phyloP scores from a whole-genome alignment of 768 basidiomycete genomes.

The Collybiopsis confluens region DNA sequence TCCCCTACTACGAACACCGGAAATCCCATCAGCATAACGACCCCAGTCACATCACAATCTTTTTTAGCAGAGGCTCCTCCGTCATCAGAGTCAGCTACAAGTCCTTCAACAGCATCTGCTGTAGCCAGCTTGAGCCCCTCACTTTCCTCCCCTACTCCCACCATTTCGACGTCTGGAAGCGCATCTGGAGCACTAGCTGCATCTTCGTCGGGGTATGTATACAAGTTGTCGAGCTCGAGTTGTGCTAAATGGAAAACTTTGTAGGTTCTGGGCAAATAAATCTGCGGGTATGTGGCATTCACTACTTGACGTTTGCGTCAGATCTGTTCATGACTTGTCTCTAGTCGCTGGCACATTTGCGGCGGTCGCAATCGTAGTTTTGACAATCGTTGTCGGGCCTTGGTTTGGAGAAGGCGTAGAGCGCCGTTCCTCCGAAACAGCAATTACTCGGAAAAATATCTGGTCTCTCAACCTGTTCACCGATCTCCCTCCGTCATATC shows the following conservation, averaged over 20 bases:
- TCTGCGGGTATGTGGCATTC: background rate
- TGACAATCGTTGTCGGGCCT: constrained; percentile 1
- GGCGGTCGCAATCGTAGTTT: constrained; percentile 1
- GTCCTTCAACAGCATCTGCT: background rate
- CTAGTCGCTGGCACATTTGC: constrained; percentile 9
- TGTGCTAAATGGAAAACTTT: background rate
- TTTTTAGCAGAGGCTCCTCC: background rate
- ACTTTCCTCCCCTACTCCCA: background rate
- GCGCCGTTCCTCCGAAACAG: background rate
- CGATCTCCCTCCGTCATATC: background rate
- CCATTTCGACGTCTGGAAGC: background rate
- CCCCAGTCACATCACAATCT: background rate
- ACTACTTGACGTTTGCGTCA: background rate
- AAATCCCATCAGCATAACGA: background rate
- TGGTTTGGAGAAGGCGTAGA: constrained; percentile 1
- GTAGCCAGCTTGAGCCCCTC: background rate
- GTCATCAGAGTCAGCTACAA: background rate
- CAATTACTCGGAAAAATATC: background rate
- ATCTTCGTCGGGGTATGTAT: background rate
- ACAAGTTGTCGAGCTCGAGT: no score
- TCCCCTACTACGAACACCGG: background rate
- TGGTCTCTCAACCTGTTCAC: constrained; percentile 1
- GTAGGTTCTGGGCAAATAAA: constrained; percentile 9
- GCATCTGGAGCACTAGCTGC: background rate
- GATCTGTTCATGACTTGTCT: background rate